These are phyloP conservation scores for Davidsoniella neocaledoniae DNA, from an alignment of 2,329 filamentous ascomycete genomes.

Conservation along the genomic window DNA sequence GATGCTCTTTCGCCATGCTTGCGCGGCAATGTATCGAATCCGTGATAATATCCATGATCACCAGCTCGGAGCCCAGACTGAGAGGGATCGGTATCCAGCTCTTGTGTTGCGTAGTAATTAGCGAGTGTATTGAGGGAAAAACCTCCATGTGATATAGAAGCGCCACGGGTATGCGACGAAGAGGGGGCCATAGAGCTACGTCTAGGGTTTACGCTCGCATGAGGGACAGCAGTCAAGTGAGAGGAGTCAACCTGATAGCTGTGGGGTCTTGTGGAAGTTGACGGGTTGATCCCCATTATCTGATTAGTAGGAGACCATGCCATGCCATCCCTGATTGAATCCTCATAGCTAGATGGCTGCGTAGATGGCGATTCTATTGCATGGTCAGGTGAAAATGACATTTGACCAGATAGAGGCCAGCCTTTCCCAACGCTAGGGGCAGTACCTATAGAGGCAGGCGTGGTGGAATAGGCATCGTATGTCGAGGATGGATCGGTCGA, in stretches of 20 bases:
- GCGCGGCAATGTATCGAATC: conserved; percentile 53
- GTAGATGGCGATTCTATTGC: conserved; percentile 36
- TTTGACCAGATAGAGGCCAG: conserved; percentile 25
- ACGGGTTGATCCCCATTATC: conserved; percentile 14
- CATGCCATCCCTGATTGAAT: conserved; percentile 14
- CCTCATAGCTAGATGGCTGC: conserved; percentile 35
- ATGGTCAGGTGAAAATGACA: conserved; percentile 34
- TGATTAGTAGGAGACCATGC: neutral
- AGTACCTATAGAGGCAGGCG: conserved; percentile 31
- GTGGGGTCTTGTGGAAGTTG: conserved; percentile 25
- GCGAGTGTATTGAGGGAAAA: conserved; percentile 59
- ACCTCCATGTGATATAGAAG: conserved; percentile 34
- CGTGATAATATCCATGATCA: conserved; percentile 59
- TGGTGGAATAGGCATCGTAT: conserved; percentile 28
- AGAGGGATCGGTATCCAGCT: conserved; percentile 54
- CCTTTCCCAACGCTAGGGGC: conserved; percentile 27
- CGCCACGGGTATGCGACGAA: conserved; percentile 29
- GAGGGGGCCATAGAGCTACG: conserved; percentile 22
- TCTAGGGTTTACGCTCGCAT: neutral
- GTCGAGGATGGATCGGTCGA: neutral
- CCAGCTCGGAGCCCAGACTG: conserved; percentile 42
- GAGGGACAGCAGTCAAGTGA: conserved; percentile 16
- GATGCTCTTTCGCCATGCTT: conserved; percentile 20
- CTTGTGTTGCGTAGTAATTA: conserved; percentile 61
- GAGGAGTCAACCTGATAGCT: conserved; percentile 36